A percentile compares a stretch with the other conserved stretches of the same genome.
These are phyloP conservation scores for Myxozyma mucilagina DNA, from an alignment of 805 yeast species.

Conservation along the genomic window DNA sequence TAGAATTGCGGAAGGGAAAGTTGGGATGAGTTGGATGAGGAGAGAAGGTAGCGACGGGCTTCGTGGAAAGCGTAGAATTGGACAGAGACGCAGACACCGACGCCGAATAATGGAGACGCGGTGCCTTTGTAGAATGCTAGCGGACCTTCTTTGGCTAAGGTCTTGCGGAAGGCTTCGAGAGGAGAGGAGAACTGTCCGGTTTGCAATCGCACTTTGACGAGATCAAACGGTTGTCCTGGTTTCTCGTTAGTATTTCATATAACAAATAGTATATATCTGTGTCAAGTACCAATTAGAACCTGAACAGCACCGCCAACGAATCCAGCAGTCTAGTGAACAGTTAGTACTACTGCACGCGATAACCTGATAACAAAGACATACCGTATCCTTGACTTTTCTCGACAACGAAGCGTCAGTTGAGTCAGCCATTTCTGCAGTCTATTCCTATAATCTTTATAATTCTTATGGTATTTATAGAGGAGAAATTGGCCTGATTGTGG, in stretches of 20 bases:
- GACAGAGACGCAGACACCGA: constrained; percentile 56
- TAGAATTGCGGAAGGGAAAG: constrained; percentile 69
- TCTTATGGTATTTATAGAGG: not conserved
- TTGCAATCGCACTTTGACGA: constrained; percentile 90
- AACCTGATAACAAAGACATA: constrained; percentile 22
- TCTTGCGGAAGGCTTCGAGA: constrained; percentile 70
- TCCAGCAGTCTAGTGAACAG: constrained; percentile 48
- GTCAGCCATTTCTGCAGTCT: constrained; percentile 18
- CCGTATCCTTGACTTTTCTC: constrained; percentile 54
- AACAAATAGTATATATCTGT: not conserved
- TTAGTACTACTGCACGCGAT: constrained; percentile 33
- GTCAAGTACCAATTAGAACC: constrained; percentile 60
- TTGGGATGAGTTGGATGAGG: constrained; percentile 38
- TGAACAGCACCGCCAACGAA: constrained; percentile 58
- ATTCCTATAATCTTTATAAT: not conserved
- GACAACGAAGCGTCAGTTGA: constrained; percentile 29
- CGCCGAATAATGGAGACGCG: constrained; percentile 84
- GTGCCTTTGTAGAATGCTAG: constrained; percentile 92
- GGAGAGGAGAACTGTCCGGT: constrained; percentile 68
- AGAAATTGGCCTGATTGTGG: not conserved
- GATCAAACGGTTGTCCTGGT: constrained; percentile 31
- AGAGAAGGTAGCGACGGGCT: constrained; percentile 75
- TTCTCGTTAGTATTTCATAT: not conserved
- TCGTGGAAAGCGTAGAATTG: constrained; percentile 95
- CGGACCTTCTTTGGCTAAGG: constrained; percentile 79